phyloP scores from a whole-genome alignment of 805 yeast species.

The Wickerhamomyces kurtzmanii region DNA sequence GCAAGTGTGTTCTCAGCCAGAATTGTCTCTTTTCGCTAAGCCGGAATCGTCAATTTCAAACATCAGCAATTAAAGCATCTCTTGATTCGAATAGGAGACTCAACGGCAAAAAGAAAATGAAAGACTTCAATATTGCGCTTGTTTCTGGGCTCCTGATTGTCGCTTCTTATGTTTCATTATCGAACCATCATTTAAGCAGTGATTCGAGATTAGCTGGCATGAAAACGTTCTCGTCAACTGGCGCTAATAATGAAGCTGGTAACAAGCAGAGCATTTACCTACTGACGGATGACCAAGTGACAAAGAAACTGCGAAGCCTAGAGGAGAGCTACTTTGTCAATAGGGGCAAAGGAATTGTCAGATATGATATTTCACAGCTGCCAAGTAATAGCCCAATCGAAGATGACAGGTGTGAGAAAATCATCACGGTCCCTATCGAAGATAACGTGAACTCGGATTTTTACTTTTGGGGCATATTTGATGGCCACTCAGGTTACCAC shows the following conservation, averaged over 20 bases:
- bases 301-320: conserved; percentile 51
- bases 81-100: conserved; percentile 2
- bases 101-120: conserved; percentile 3
- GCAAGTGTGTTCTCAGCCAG: too few relatives aligned
- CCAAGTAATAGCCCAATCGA: conserved; percentile 92
- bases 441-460: conserved; percentile 53
- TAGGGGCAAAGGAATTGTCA: conserved; percentile 76
- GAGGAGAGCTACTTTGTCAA: conserved; percentile 78
- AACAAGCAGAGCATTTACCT: conserved; percentile 47
- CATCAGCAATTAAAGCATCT: too few relatives aligned
- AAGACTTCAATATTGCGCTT: conserved; percentile 13
- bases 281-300: conserved; percentile 62
- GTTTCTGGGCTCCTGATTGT: conserved; percentile 19
- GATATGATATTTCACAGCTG: conserved; percentile 85
- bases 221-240: conserved; percentile 12
- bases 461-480: conserved; percentile 93
- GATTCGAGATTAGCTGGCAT: conserved; percentile 15
- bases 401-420: conserved; percentile 83
- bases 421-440: conserved; percentile 57
- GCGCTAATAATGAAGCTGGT: conserved; percentile 8
- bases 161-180: conserved; percentile 16
- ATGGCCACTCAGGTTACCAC: conserved; percentile 96
- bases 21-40: too few relatives aligned
- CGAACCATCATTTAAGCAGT: conserved; percentile 10
- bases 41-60: too few relatives aligned